phyloP scores from a whole-genome alignment of 768 basidiomycete species.

The Pulveroboletus frians region DNA sequence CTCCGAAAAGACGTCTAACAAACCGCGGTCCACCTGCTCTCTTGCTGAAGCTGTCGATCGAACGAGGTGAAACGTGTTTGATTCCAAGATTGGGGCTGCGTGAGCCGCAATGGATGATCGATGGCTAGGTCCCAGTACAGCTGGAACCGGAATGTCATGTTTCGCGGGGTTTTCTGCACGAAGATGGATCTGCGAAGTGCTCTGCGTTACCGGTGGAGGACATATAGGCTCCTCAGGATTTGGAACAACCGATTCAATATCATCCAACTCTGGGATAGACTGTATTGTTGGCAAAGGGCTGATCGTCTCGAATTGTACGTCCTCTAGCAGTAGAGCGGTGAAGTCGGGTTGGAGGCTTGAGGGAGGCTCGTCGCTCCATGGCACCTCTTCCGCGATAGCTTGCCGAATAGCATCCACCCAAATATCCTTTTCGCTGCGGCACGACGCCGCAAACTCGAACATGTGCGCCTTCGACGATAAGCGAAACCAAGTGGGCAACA shows the following conservation, averaged over 20 bases:
- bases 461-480: constrained; percentile 63
- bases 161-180: constrained; percentile 16
- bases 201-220: background rate
- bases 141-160: constrained; percentile 14
- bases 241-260: constrained; percentile 8
- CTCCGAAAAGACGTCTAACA: constrained; percentile 79
- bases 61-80: constrained; percentile 58
- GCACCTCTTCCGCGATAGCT: constrained; percentile 37
- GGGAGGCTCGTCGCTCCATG: constrained; percentile 58
- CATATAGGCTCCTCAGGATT: constrained; percentile 2
- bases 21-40: constrained; percentile 65
- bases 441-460: constrained; percentile 84
- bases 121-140: constrained; percentile 37
- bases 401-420: constrained; percentile 73
- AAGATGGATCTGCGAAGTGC: constrained; percentile 16
- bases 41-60: constrained; percentile 64
- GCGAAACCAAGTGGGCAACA: constrained; percentile 78
- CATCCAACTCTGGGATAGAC: constrained; percentile 48
- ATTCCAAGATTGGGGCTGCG: constrained; percentile 43
- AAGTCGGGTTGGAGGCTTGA: constrained; percentile 54
- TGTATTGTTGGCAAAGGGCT: constrained; percentile 49
- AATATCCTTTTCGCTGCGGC: constrained; percentile 76
- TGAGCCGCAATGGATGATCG: constrained; percentile 58
- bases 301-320: constrained; percentile 37
- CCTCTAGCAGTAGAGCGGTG: constrained; percentile 32